Evolutionary conservation across 345 rosid species (phyloP).

Genomic region (Eucalyptus melliodora): DNA sequence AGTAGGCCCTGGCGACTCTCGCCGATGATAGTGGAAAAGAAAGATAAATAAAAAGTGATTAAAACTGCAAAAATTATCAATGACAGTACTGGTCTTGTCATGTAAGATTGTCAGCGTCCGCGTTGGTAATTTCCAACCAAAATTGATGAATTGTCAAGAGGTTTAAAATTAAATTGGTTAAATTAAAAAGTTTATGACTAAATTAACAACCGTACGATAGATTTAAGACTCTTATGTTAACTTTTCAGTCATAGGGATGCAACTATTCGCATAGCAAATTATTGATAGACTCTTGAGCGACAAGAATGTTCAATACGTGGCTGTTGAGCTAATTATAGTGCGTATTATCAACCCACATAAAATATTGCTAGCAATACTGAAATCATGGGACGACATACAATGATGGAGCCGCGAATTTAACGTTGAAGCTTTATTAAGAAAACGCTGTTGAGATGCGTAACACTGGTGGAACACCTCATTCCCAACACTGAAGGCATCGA

Average conservation of each 20-base stretch:
- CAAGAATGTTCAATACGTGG: not conserved
- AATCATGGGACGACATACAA: not conserved
- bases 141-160: not conserved
- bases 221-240: accelerated
- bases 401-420: not conserved
- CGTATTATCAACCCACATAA: not conserved
- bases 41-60: not conserved
- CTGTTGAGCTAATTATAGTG: not conserved
- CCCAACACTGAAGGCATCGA: not conserved
- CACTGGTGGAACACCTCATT: not conserved
- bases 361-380: not conserved
- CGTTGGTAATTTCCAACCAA: not conserved
- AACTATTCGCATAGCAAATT: not conserved
- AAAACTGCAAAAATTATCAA: not conserved
- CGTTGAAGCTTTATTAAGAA: not conserved
- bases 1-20: accelerated
- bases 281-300: not conserved
- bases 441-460: not conserved
- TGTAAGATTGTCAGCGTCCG: accelerated
- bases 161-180: not conserved
- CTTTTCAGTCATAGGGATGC: accelerated
- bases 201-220: accelerated
- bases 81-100: accelerated
- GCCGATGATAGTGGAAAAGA: not conserved
- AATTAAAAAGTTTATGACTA: not conserved